Evolutionary conservation across 2,329 filamentous ascomycete genomes (phyloP).

Genomic region (Xylariaceae sp.): DNA sequence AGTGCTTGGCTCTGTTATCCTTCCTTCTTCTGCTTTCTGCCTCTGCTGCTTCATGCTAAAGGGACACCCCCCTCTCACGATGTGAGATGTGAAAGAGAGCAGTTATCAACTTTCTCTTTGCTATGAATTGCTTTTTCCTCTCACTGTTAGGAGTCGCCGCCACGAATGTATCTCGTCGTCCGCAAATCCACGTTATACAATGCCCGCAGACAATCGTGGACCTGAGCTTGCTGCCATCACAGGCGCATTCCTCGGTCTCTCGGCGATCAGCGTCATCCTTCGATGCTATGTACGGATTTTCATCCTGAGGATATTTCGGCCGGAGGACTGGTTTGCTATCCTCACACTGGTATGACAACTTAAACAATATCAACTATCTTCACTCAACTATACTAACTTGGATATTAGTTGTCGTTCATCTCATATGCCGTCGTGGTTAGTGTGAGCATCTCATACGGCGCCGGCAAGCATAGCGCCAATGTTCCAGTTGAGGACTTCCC

Average conservation of each 20-base stretch:
- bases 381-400: slow-evolving; percentile 10
- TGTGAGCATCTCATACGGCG: slow-evolving; percentile 22
- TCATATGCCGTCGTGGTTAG: slow-evolving; percentile 21
- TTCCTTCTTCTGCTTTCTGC: too few relatives aligned
- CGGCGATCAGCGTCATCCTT: slow-evolving; percentile 23
- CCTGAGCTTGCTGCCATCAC: slow-evolving; percentile 22
- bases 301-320: slow-evolving; percentile 24
- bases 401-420: slow-evolving; percentile 19
- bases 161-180: background rate
- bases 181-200: slow-evolving; percentile 1
- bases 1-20: slow-evolving; percentile 6
- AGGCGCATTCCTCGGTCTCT: slow-evolving; percentile 18
- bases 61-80: too few relatives aligned
- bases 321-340: slow-evolving; percentile 27
- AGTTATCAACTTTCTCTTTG: background rate
- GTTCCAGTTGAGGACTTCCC: slow-evolving; percentile 22
- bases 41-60: too few relatives aligned
- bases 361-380: background rate
- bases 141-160: background rate
- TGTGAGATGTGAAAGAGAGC: too few relatives aligned
- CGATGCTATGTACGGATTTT: slow-evolving; percentile 28
- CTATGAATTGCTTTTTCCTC: background rate
- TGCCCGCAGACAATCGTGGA: slow-evolving; percentile 25
- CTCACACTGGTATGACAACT: slow-evolving; percentile 22
- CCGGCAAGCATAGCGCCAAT: slow-evolving; percentile 20